phyloP scores from a whole-genome alignment of 2,329 filamentous ascomycete genomes.

The Aspergillus japonicus region DNA sequence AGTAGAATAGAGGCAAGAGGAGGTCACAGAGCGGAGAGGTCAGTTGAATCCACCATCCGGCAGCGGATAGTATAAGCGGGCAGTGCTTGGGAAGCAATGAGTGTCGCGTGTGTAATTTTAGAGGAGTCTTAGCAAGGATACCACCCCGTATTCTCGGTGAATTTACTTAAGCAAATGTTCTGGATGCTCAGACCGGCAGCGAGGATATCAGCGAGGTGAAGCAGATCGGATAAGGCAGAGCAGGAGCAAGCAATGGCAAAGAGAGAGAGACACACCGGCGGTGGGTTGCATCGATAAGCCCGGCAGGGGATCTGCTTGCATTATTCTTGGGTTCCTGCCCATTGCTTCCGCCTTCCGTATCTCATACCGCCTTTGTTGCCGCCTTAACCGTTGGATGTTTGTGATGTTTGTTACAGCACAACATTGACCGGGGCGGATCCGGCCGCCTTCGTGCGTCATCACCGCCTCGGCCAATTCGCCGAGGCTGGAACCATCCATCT shows the following conservation, averaged over 20 bases:
- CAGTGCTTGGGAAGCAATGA: not conserved
- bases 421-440: slow-evolving; percentile 11
- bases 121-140: not conserved
- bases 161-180: not conserved
- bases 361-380: not conserved
- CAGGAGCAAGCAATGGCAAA: not conserved
- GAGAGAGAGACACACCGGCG: not conserved
- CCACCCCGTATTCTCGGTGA: not conserved
- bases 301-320: not conserved
- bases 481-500: not conserved
- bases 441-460: slow-evolving; percentile 20
- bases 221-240: not conserved
- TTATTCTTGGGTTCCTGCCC: not conserved
- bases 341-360: not conserved
- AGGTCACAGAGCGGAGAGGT: not conserved
- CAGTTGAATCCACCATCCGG: not conserved
- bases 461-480: slow-evolving; percentile 4
- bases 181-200: not conserved
- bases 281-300: not conserved
- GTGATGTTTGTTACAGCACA: not conserved
- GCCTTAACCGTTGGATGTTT: no score
- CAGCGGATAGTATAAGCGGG: not conserved
- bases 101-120: not conserved
- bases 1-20: not conserved
- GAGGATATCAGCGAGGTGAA: not conserved